Base-by-base conservation (phyloP, 2,329 filamentous ascomycete genomes). In the Elsinoe arachidis region DNA sequence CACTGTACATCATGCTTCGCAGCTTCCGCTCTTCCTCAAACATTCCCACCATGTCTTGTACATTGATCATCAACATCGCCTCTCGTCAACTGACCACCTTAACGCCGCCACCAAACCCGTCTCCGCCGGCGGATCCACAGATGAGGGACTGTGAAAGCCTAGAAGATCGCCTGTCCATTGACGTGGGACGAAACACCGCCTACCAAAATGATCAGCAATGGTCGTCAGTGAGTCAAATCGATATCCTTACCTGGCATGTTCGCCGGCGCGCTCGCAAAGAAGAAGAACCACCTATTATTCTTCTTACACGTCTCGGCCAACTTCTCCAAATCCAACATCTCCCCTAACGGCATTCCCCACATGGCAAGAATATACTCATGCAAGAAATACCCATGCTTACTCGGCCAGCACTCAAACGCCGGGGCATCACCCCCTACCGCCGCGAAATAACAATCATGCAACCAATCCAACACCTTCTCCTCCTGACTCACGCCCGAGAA, bases 371-470 rank as follows among this genome's bases (percentile, higher is more conserved):
- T 68, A 62, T 76, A 77, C 12, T 71, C 69, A 58, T 55, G 70
- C 75, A 61, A 80, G 76, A 49, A 4, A 14, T 57, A 58, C 17
- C 60, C 53, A 17, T 49, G 26, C 21, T 26, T 41, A 80, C 1
- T 79, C 21, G 60, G 58, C 60, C 58, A 61, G 17, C 52, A 76
- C 71, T 89, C 86, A 60, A 88, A 87, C 0, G 79, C 74, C 17
- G 79, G 80, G 11, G 77, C 73, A 65, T 89, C 86, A 0, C 82
- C 82, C 0, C 79, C 83, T 1, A 86, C 83, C 0, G 80, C 82
- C 0, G 84, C 76, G 62, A 89, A 88, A 17, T 61, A 58, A 68
- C 70, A 2, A 69, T 69, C 21, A 61, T 63, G 57, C 15, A 61
- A 12, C 84, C 85, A 89, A 56, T 80, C 78, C 6, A 81, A 72